Conservation (phyloP, 1,284 basidiomycete species). For the Violaceomyces palustris region DNA sequence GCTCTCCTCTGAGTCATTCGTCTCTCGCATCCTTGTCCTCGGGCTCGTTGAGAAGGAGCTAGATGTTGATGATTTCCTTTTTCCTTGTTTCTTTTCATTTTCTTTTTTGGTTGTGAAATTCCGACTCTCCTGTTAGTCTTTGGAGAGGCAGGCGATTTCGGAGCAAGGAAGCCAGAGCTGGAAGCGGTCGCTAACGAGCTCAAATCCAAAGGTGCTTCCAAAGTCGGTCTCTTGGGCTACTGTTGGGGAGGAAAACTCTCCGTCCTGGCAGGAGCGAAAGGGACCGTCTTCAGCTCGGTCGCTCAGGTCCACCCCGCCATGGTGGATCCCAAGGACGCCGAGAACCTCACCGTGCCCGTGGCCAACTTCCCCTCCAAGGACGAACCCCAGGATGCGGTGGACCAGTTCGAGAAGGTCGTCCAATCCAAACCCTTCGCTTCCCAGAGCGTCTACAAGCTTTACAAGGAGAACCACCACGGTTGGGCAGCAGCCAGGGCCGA, state of each 20-base stretch:
- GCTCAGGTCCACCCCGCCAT: slow-evolving; percentile 53
- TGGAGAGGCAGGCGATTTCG: slow-evolving; percentile 45
- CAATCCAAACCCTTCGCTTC: slow-evolving; percentile 55
- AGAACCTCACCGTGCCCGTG: slow-evolving; percentile 60
- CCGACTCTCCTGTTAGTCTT: too few relatives aligned
- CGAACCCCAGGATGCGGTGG: slow-evolving; percentile 57
- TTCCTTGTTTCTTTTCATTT: too few relatives aligned
- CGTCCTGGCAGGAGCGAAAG: slow-evolving; percentile 22
- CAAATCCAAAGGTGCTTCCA: slow-evolving; percentile 57
- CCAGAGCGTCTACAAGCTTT: slow-evolving; percentile 61
- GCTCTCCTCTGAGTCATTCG: too few relatives aligned
- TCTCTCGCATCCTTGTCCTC: too few relatives aligned
- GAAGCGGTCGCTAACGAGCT: slow-evolving; percentile 57
- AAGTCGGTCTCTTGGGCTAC: slow-evolving; percentile 56
- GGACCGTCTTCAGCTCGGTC: slow-evolving; percentile 34
- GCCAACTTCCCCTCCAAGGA: slow-evolving; percentile 64
- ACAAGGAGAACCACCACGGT: slow-evolving; percentile 59
- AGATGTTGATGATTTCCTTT: too few relatives aligned
- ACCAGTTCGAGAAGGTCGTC: slow-evolving; percentile 58
- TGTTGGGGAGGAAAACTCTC: slow-evolving; percentile 54
- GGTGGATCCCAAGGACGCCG: slow-evolving; percentile 60
- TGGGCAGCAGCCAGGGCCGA: slow-evolving; percentile 69
- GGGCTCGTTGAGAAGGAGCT: too few relatives aligned
- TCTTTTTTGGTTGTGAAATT: too few relatives aligned
- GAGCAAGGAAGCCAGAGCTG: slow-evolving; percentile 58